A percentile compares a stretch with the other conserved stretches of the same genome.
These are phyloP conservation scores for Tolypocladium inflatum DNA, from an alignment of 2,329 filamentous ascomycete genomes.

Conservation along the genomic window DNA sequence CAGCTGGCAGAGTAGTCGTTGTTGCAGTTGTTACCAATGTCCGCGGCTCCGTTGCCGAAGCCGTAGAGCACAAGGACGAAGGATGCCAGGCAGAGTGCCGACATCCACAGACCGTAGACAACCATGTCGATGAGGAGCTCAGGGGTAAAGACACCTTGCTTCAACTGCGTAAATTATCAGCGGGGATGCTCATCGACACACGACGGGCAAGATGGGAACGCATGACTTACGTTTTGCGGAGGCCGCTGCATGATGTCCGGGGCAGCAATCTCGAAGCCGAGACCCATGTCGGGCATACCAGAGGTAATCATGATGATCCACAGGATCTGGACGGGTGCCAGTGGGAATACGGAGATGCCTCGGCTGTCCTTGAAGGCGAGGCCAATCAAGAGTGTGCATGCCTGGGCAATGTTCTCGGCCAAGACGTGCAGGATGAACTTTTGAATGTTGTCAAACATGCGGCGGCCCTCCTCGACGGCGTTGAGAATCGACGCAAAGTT, in stretches of 20 bases:
- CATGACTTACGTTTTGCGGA: conserved; percentile 48
- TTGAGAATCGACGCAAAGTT: conserved; percentile 65
- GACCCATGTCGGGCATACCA: conserved; percentile 64
- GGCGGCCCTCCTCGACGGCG: conserved; percentile 60
- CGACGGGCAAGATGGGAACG: background rate
- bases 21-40: conserved; percentile 53
- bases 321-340: conserved; percentile 64
- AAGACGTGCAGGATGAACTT: conserved; percentile 62
- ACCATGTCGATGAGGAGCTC: conserved; percentile 58
- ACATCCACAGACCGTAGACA: conserved; percentile 59
- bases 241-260: conserved; percentile 60
- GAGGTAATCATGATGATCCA: conserved; percentile 77
- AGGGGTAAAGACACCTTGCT: conserved; percentile 51
- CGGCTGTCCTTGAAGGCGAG: conserved; percentile 58
- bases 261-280: conserved; percentile 60
- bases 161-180: conserved; percentile 15
- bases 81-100: conserved; percentile 43
- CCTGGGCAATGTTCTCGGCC: conserved; percentile 61
- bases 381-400: conserved; percentile 57
- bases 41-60: conserved; percentile 33
- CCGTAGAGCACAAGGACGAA: conserved; percentile 44
- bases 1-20: conserved; percentile 41
- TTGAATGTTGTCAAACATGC: conserved; percentile 67
- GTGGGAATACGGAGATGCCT: conserved; percentile 58
- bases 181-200: background rate